Percentiles rank a stretch among this genome's conserved stretches.
These are phyloP conservation scores for Penicillium sp. DNA, from an alignment of 2,329 filamentous ascomycete genomes.

Conservation along the genomic window DNA sequence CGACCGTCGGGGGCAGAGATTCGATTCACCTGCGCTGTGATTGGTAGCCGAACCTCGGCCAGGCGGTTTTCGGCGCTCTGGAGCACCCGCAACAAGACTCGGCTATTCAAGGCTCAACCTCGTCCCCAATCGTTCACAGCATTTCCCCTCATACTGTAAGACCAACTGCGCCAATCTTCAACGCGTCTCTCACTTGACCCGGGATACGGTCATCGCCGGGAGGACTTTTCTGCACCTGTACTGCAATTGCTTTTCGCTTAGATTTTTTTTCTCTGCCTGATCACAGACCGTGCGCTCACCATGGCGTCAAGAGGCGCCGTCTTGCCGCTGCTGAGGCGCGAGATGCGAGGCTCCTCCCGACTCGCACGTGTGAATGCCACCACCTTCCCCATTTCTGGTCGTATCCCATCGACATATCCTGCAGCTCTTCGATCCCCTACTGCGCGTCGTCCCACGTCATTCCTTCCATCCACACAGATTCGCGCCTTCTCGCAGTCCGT, in stretches of 20 bases:
- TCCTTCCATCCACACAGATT: constrained; percentile 25
- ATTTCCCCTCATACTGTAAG: background rate
- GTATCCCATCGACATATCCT: constrained; percentile 16
- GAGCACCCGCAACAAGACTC: constrained; percentile 6
- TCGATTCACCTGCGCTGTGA: constrained; percentile 22
- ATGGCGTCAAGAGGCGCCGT: constrained; percentile 40
- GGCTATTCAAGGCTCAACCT: constrained; percentile 19
- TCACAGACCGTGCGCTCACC: constrained; percentile 3
- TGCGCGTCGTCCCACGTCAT: constrained; percentile 18
- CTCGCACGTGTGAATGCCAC: constrained; percentile 25
- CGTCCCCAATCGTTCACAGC: background rate
- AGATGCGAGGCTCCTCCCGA: constrained; percentile 25
- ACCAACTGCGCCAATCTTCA: background rate
- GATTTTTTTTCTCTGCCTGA: background rate
- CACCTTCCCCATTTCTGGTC: constrained; percentile 17
- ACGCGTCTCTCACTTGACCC: constrained; percentile 10
- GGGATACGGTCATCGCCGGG: background rate
- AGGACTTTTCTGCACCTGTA: constrained; percentile 5
- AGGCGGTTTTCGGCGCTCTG: constrained; percentile 23
- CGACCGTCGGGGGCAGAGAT: constrained; percentile 9
- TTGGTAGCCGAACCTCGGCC: constrained; percentile 24
- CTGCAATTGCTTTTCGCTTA: background rate
- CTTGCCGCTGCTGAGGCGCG: constrained; percentile 39
- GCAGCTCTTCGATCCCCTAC: constrained; percentile 15
- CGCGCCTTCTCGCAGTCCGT: constrained; percentile 43